Evolutionary conservation across 2,329 filamentous ascomycete species (phyloP), one percentile per base, ranked within the genome.

Genomic region (Massarina eburnea): DNA sequence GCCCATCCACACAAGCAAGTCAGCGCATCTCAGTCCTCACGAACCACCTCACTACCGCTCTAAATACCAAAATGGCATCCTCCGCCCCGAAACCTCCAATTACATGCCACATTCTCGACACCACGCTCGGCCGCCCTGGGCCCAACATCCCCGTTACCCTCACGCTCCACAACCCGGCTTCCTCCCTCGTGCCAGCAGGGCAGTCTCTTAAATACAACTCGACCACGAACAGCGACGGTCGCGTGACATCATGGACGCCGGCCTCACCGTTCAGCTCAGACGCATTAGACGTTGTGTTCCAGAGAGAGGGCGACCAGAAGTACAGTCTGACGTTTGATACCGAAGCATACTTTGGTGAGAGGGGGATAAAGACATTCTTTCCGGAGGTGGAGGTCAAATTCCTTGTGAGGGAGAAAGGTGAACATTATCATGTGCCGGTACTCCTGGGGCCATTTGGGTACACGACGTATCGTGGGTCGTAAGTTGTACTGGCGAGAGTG

Each of bases 31-130:
- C 48, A 49, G 51, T 56, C 22, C 39, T 61, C 24, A 43, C 61
- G 8, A 34, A 41, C 27, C 61, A 64, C 42, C 46, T 63, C 20
- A 30, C 10, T 10, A 48, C 39, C 17, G 20, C 51, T 21, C 37
- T 47, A 14, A 20, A 49, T 7, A 24, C 34, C 18, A 52, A 43
- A 17, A 65, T 56, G 51, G 21, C 24, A 24, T 41, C 58, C 1
- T 51, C 59, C 18, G 50, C 56, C 8, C 44, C 42, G 36, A 66
- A 62, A 48, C 76, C 67, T 56, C 82, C 82, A 64, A 92, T 94
- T 63, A 92, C 89, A 69, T 92, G 88, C 76, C 89, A 94, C 76
- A 82, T 91, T 70, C 88, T 94, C 68, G 88, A 94, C 77, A 92
- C 88, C 9, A 81, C 83, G n/a, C 74, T 80, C 50, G 89, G 89